Evolutionary conservation across 2,329 filamentous ascomycete genomes (phyloP), one percentile per base, ranked within the genome.

Genomic region (Verticillium nonalfalfae): DNA sequence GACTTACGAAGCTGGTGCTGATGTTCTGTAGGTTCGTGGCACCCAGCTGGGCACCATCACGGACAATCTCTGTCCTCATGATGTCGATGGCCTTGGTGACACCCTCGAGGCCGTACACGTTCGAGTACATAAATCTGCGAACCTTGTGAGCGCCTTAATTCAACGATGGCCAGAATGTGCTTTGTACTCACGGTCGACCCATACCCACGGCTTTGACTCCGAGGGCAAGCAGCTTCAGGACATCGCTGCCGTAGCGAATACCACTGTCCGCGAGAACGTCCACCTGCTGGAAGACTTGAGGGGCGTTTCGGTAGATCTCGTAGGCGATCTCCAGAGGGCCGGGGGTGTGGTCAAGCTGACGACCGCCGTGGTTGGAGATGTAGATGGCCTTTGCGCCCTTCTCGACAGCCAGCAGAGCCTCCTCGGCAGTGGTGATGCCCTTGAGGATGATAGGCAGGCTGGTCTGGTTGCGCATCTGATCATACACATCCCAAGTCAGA

Each of bases 91-190:
- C 74, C 70, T 76, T 77, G 60, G 70, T 71, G 3, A 83, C 79
- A 26, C 81, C 81, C 26, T 76, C 74, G 4, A 73, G 69, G 3
- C 81, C 81, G 65, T 79, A 84, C 40, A 77, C 69, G 65, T 82
- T 82, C 57, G 79, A 75, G 67, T 76, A 84, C 78, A 84, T 80
- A 66, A 81, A 75, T 0, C 69, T 61, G 40, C 11, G 26, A n/a
- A 4, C 11, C n/a, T 13, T 15, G 26, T 60, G 34, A 60, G 35
- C 5, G 26, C 33, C 5, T 18, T 5, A 15, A 26, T 5, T 10
- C 18, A 3, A 58, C 2, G 5, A 3, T 45, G n/a, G 35, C 4
- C 9, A 3, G 6, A 13, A 31, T 26, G 14, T 7, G 39, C 6
- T n/a, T 13, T 10, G 6, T 9, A 50, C 56, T 50, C 38, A 58